A percentile compares a stretch with the other conserved stretches of the same genome.
phyloP scores from a whole-genome alignment of 306 rosid genomes.

The Prunus persica region Prunus_persica_NCBIv2 NC_034011.1:18623001-18623500 shows the following conservation, averaged over 20 bases:
- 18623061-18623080: neutral
- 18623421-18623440: conserved; percentile 6
- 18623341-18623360: conserved; percentile 2
- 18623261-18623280: conserved; percentile 46
- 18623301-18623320: neutral
- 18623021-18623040: neutral
- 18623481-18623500: neutral
- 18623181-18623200: neutral
- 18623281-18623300: conserved; percentile 5
- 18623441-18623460: conserved; percentile 6
- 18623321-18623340: conserved; percentile 1
- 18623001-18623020: neutral
- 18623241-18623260: conserved; percentile 44
- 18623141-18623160: neutral
- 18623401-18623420: neutral
- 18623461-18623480: neutral
- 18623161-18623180: neutral
- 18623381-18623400: neutral
- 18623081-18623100: neutral
- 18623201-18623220: neutral
- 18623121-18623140: neutral
- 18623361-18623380: neutral
- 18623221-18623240: neutral
- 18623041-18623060: neutral
- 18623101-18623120: neutral